These are phyloP conservation scores for Candida insectorum DNA, from an alignment of 805 yeast genomes.

Conservation along the genomic window DNA sequence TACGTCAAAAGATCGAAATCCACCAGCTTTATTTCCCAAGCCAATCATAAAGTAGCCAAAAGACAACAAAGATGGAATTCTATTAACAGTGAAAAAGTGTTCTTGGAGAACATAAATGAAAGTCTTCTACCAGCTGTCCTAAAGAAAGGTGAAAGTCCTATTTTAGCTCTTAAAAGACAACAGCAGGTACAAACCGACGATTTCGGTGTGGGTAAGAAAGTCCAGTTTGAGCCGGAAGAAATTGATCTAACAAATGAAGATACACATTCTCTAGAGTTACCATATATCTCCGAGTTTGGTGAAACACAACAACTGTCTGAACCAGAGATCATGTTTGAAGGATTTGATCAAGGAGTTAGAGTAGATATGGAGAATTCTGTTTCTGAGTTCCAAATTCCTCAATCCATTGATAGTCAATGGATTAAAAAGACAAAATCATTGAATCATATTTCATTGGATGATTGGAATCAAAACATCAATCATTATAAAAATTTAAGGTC, in stretches of 20 bases:
- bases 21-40: slow-evolving; percentile 13
- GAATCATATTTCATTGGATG: slow-evolving; percentile 25
- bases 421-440: slow-evolving; percentile 7
- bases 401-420: slow-evolving; percentile 11
- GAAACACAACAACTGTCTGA: slow-evolving; percentile 10
- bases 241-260: not conserved
- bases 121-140: slow-evolving; percentile 32
- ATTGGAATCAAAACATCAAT: slow-evolving; percentile 26
- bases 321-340: slow-evolving; percentile 13
- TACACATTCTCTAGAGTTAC: slow-evolving; percentile 11
- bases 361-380: slow-evolving; percentile 3
- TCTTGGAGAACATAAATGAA: slow-evolving; percentile 27
- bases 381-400: slow-evolving; percentile 4
- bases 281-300: slow-evolving; percentile 22
- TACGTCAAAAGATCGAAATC: slow-evolving; percentile 25
- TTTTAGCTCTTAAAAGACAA: slow-evolving; percentile 22
- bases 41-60: slow-evolving; percentile 10
- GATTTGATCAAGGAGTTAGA: slow-evolving; percentile 21
- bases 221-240: not conserved
- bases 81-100: slow-evolving; percentile 25
- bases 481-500: slow-evolving; percentile 22
- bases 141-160: slow-evolving; percentile 29
- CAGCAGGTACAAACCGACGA: slow-evolving; percentile 7
- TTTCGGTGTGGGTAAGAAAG: slow-evolving; percentile 3
- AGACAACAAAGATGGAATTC: slow-evolving; percentile 22